These are phyloP conservation scores for Spizellomyces sp. DNA, from an alignment of 192 early-diverging fungal species.

Conservation along the genomic window DNA sequence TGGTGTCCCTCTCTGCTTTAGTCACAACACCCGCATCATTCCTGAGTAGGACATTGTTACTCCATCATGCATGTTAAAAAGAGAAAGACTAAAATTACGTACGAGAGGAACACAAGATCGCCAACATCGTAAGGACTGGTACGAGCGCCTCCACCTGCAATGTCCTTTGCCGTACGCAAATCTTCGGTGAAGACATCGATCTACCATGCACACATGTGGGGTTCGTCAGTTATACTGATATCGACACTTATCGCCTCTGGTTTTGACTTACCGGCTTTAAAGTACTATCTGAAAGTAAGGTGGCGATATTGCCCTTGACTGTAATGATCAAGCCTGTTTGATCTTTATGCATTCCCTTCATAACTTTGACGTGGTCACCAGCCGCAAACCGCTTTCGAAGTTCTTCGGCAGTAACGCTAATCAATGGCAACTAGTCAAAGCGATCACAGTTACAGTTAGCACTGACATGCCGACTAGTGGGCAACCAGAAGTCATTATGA, in stretches of 20 bases:
- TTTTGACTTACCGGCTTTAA: conserved; percentile 29
- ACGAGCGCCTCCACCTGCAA: conserved; percentile 51
- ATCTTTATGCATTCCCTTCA: conserved; percentile 79
- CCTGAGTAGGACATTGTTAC: conserved; percentile 16
- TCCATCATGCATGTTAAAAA: not conserved
- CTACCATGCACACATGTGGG: conserved; percentile 5
- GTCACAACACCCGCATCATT: conserved; percentile 77
- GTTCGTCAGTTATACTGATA: too few relatives aligned
- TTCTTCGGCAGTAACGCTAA: conserved; percentile 48
- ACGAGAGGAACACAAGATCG: conserved; percentile 84
- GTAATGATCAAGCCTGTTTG: conserved; percentile 89
- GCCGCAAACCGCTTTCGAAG: conserved; percentile 87
- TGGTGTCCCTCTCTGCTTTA: conserved; percentile 73
- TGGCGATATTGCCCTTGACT: conserved; percentile 75
- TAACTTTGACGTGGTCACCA: conserved; percentile 95
- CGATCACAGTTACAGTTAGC: not conserved
- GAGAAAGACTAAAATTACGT: conserved; percentile 26
- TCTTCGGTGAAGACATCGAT: conserved; percentile 91
- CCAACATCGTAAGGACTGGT: conserved; percentile 81
- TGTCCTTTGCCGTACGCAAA: conserved; percentile 75
- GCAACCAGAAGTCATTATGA: not conserved
- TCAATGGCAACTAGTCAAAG: conserved; percentile 17
- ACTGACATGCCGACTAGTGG: not conserved
- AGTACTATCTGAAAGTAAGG: conserved; percentile 32
- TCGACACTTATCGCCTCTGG: not conserved